Evolutionary conservation across 441 rosid genomes (phyloP), one percentile per base, ranked within the genome.

Genomic region (Cnidoscolus chayamansa): DNA sequence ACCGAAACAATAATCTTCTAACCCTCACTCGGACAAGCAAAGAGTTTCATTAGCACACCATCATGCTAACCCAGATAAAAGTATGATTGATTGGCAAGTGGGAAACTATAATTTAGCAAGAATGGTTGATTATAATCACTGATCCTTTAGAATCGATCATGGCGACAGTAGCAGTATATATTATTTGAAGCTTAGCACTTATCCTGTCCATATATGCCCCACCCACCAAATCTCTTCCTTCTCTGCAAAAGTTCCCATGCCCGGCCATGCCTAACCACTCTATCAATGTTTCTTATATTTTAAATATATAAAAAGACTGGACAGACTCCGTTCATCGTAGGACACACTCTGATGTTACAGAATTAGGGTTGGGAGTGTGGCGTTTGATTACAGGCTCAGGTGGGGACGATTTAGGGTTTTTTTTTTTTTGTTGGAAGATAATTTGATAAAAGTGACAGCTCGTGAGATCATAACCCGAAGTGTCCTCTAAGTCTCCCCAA

Each of bases 401-500:
- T 55, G 56, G 65, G 74, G 70, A 40, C 45, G 40, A 35, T 40
- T 49, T 37, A 8, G 74, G 51, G 9, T 10, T 13, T 40, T 5
- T 40, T 3, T 5, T 5, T 40, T 40, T 50, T 47, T 16, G 20
- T 35, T 37, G 37, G 8, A 43, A 64, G 72, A 71, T 62, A 13
- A 37, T n/a, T 15, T 17, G 32, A 71, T 17, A 55, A 45, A 68
- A 72, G 35, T 2, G 73, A 73, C 54, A n/a, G 13, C 50, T 31
- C 45, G 61, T 7, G 58, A 25, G 47, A 64, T 64, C 62, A 65
- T 70, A 43, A 35, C 68, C 73, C 65, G 63, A 77, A 72, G 76
- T 69, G 69, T 65, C 72, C 79, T 70, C 63, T 1, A 68, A 79
- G 81, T 37, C 58, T 76, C 62, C 37, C 57, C 70, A 47, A 72